Evolutionary conservation across 2,329 filamentous ascomycete species (phyloP), one percentile per base, ranked within the genome.

Genomic region (Gnomoniopsis sp.): DNA sequence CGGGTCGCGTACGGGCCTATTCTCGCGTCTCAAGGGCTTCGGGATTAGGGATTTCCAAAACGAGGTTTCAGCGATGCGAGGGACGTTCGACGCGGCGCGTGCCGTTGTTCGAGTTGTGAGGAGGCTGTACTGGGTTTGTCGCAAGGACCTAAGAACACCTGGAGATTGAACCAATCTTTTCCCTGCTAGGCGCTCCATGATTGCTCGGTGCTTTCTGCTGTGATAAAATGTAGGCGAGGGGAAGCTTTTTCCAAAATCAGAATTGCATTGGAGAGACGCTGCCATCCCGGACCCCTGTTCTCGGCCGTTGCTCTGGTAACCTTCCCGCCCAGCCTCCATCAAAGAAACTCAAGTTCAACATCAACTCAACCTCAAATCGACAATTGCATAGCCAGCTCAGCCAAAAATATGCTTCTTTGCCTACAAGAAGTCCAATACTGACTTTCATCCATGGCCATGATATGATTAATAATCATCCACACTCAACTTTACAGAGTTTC

Each of bases 31-130:
- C 49, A 87, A 68, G n/a, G 84, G 81, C 65, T 88, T 90, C 2
- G 89, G 89, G 51, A 92, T 74, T 61, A 92, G 74, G 11, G 81
- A 83, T 65, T 79, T 83, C 89, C 89, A 92, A 71, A 91, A 86
- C 11, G 83, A 83, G 57, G 57, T 51, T 51, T 70, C 66, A 26
- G 67, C 65, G 49, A 71, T 61, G 26, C 64, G 67, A 3, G 67
- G 68, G 49, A 70, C 62, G 46, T 66, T 61, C 56, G 65, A 66
- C 36, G 57, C 15, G 46, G 55, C 33, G 60, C 60, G 60, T 38
- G 53, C 19, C 14, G 26, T 46, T 3, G 30, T 21, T 38, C 21
- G 46, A 3, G 52, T 11, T 8, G n/a, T 19, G 22, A 38, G 36
- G 11, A 47, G 36, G n/a, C 33, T 30, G 3, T 15, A 38, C 11